Conservation (phyloP, 805 yeast genomes). For the Wickerhamiella spandovensis region DNA sequence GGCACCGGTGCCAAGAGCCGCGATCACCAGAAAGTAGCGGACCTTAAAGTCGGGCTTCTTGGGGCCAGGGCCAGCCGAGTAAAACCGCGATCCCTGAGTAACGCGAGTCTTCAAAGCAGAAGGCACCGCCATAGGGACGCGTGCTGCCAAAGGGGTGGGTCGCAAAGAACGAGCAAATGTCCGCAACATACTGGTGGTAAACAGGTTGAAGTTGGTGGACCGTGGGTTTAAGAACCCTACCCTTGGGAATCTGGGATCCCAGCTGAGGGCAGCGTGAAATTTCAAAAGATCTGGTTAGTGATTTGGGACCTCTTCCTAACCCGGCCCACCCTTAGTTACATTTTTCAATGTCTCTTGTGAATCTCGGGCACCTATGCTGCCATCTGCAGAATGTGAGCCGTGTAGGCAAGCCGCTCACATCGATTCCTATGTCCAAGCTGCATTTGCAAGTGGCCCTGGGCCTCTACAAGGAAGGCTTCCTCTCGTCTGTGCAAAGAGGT, state of each 20-base stretch:
- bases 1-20: constrained; percentile 22
- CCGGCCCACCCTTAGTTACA: not conserved
- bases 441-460: constrained; percentile 76
- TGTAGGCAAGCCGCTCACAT: constrained; percentile 59
- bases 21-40: constrained; percentile 23
- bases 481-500: constrained; percentile 75
- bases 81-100: not conserved
- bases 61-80: not conserved
- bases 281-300: too few relatives aligned
- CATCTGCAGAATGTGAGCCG: constrained; percentile 80
- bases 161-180: not conserved
- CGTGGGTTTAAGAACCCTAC: too few relatives aligned
- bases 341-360: constrained; percentile 62
- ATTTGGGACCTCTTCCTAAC: not conserved
- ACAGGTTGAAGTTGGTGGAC: too few relatives aligned
- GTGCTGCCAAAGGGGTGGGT: not conserved
- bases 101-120: not conserved
- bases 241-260: not conserved
- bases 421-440: constrained; percentile 69
- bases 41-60: constrained; percentile 21
- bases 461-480: constrained; percentile 80
- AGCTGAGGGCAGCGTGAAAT: too few relatives aligned
- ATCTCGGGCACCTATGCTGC: constrained; percentile 70
- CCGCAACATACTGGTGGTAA: not conserved
- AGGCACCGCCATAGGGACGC: not conserved